Evolutionary conservation across 2,329 filamentous ascomycete species (phyloP), one percentile per base, ranked within the genome.

Genomic region (Fusarium multiceps): DNA sequence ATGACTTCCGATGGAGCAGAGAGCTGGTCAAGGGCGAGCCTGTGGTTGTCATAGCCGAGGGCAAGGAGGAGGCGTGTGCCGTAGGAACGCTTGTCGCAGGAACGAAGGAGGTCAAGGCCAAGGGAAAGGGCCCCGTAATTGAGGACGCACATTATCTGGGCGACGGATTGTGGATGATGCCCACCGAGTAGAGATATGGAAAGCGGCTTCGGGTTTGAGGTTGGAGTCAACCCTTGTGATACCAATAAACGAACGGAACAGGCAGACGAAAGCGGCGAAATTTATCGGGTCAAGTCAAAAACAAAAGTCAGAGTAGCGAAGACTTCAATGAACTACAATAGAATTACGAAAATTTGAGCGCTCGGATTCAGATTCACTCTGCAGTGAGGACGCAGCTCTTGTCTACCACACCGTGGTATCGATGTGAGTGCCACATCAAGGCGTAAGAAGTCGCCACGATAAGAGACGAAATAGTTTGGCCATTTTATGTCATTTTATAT

Each of bases 131-230:
- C 0, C 92, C 94, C 8, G 96, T 94, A 18, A 93, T 98, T 72
- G 95, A 98, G 83, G 92, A 94, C 66, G 93, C 93, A 32, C 96
- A 99, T 86, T 98, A 91, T 83, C 80, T 98, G 56, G 96, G 96
- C 0, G 96, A 99, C 84, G 96, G 95, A 20, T 82, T 99, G 74
- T 99, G 96, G 96, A 92, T 86, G 74, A 78, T 97, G 66, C 77
- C 72, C 25, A 79, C 84, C 21, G 84, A 88, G n/a, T 88, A 78
- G 69, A 42, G 34, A 8, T n/a, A n/a, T 37, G 53, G 7, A 13
- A 11, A 12, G 13, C 28, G n/a, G 25, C 43, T 50, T 42, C 43
- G 25, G 45, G 43, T 18, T 28, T 42, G 49, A 25, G 40, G 40
- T 34, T 46, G 43, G 48, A 56, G 45, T 43, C 50, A 50, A 46